Evolutionary conservation across 1,284 basidiomycete genomes (phyloP), one percentile per base, ranked within the genome.

Genomic region (Fomes fomentarius): DNA sequence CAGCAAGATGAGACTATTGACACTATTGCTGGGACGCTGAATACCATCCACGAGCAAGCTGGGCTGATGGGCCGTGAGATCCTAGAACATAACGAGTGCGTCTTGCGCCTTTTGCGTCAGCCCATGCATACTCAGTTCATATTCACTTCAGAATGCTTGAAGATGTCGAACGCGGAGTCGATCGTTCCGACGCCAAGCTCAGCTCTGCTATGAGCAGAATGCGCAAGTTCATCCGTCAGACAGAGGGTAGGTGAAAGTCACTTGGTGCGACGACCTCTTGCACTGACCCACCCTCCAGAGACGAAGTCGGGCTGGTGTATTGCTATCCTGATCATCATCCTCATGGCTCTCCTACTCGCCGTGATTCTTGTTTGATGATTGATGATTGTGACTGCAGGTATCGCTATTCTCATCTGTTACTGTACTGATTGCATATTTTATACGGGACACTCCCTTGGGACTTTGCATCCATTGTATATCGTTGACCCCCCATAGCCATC

Each of bases 11-110:
- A 84, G 43, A 89, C 93, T 0, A 86, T 97, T 56, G 85, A 89
- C 40, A 83, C 88, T 0, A 95, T 97, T 64, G 83, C 89, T 0
- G 93, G 93, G 0, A 94, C 94, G 0, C 70, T 97, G 38, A 83
- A 69, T 50, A 93, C 87, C 1, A 75, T 97, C 12, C 85, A 89
- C 0, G 86, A 91, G 60, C 95, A 97, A 72, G 94, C 94, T 1
- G 91, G 89, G 5, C 74, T 96, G 38, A 96, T 97, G 82, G 94
- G 94, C 0, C 84, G 83, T 47, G 94, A 97, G 69, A 91, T 96
- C 41, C 76, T 70, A 4, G 93, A 95, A 69, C 94, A 96, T 63
- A 91, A 87, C 62, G 91, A 93, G 94, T 95, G 86, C 72, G 49
- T 54, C 24, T 19, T 15, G 50, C 22, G 12, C 21, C 14, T 17